Conservation (phyloP, 2,329 filamentous ascomycete genomes). For the Neofusicoccum parvum region DNA sequence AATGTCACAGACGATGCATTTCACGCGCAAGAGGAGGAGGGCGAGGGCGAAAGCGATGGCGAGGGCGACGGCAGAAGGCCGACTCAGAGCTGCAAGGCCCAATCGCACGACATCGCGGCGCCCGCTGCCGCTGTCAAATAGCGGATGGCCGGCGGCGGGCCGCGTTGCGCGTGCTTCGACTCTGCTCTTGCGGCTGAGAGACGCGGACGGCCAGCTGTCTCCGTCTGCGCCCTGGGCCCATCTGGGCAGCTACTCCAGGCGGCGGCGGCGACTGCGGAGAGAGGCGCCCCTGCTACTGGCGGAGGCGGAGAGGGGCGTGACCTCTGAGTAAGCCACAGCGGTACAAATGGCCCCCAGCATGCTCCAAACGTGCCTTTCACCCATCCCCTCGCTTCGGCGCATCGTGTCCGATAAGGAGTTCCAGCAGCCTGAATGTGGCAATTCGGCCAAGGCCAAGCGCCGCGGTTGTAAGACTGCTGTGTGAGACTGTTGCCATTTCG, state of each 20-base stretch:
- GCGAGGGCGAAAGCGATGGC: background rate
- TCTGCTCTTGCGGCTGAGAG: background rate
- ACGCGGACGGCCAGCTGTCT: background rate
- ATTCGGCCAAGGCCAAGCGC: background rate
- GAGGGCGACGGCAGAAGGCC: background rate
- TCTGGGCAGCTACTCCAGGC: background rate
- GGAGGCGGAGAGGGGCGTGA: background rate
- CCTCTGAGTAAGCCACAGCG: conserved; percentile 4
- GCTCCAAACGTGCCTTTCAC: background rate
- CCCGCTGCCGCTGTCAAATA: background rate
- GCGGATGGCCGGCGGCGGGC: no score
- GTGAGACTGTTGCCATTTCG: background rate
- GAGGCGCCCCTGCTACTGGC: background rate
- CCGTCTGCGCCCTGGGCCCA: background rate
- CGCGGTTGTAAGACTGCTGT: background rate
- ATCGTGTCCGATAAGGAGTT: background rate
- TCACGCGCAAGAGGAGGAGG: background rate
- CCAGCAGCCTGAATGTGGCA: background rate
- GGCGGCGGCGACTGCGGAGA: background rate
- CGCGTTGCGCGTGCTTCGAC: background rate
- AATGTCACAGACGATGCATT: background rate
- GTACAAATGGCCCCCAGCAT: background rate
- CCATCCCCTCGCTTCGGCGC: background rate
- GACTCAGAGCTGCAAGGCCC: background rate
- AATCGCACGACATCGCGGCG: background rate